Conservation (phyloP, 441 rosid genomes). For the Gossypium laxum region DNA sequence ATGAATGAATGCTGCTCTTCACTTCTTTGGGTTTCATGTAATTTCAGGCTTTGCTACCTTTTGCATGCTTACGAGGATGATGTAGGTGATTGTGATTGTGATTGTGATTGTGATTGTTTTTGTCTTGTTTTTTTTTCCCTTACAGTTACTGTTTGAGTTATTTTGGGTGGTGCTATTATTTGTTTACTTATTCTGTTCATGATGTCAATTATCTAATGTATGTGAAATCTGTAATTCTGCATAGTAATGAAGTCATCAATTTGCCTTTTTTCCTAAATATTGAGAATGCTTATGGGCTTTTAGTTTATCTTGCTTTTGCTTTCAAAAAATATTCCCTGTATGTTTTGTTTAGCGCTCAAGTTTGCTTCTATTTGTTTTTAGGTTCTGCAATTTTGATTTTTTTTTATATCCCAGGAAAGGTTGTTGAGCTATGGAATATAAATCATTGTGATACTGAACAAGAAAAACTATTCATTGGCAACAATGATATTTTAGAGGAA, state of each 20-base stretch:
- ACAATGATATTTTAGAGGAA: background rate
- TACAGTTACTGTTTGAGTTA: background rate
- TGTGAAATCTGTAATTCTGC: background rate
- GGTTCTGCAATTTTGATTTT: background rate
- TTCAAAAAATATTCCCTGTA: background rate
- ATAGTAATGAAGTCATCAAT: background rate
- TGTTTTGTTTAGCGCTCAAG: background rate
- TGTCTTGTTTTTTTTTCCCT: background rate
- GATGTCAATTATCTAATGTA: background rate
- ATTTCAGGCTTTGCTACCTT: slow-evolving; percentile 6
- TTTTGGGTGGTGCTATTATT: background rate
- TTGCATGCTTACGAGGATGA: slow-evolving; percentile 6
- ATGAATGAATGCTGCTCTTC: background rate
- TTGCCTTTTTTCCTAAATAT: too few species aligned
- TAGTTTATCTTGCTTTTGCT: background rate
- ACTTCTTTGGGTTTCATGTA: background rate
- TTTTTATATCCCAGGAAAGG: background rate
- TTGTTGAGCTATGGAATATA: background rate
- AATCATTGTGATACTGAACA: background rate
- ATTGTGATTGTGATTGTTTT: background rate
- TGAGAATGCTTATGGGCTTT: background rate
- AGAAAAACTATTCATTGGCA: background rate
- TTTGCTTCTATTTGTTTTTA: background rate
- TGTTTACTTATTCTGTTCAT: background rate
- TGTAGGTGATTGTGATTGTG: background rate